Evolutionary conservation across 345 rosid species (phyloP).

Genomic region (Cardamine occulta): DNA sequence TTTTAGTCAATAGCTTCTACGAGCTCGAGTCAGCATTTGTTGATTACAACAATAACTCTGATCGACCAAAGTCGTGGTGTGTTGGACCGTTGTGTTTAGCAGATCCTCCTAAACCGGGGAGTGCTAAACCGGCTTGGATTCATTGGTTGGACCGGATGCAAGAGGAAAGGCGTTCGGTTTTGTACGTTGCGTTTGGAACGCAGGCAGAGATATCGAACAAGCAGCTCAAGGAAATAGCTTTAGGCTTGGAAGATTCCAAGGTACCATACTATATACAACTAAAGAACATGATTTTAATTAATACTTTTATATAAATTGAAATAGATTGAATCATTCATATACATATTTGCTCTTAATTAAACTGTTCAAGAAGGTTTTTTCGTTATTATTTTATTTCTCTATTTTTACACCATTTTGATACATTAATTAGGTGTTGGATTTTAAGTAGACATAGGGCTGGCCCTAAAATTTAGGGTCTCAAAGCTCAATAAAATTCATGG

Average conservation of each 20-base stretch:
- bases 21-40: constrained; percentile 67
- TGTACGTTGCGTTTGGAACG: constrained; percentile 84
- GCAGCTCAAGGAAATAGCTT: constrained; percentile 59
- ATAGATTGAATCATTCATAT: not conserved
- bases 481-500: not conserved
- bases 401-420: not conserved
- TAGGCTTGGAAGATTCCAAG: constrained; percentile 62
- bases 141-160: constrained; percentile 64
- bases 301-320: not conserved
- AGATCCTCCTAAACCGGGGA: constrained; percentile 21
- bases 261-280: constrained; percentile 16
- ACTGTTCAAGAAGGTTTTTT: not conserved
- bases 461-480: not conserved
- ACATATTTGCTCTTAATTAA: not conserved
- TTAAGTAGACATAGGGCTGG: not conserved
- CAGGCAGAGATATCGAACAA: constrained; percentile 61
- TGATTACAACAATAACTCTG: constrained; percentile 35
- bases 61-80: constrained; percentile 44
- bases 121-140: constrained; percentile 55
- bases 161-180: constrained; percentile 53
- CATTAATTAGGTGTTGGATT: not conserved
- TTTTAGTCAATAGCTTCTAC: constrained; percentile 57
- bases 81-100: constrained; percentile 68
- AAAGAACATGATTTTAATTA: not conserved
- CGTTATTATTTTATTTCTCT: not conserved